Evolutionary conservation across 2,329 filamentous ascomycete species (phyloP).

Genomic region (Penicillium crustosum): DNA sequence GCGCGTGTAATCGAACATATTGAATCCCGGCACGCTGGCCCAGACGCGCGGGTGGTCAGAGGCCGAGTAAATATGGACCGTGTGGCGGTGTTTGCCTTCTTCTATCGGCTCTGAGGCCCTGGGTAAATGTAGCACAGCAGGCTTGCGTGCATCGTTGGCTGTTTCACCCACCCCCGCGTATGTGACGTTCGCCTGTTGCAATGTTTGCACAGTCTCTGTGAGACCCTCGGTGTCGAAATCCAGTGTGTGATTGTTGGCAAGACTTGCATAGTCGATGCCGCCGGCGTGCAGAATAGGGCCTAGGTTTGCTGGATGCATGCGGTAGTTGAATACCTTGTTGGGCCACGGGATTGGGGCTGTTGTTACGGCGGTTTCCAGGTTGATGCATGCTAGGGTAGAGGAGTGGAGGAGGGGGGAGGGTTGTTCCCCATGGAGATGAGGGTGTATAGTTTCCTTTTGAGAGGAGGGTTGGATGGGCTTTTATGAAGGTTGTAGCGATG

Average conservation of each 20-base stretch:
- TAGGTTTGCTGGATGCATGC: conserved; percentile 43
- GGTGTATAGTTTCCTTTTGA: conserved; percentile 7
- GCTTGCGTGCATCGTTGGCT: conserved; percentile 29
- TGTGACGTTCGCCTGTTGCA: conserved; percentile 27
- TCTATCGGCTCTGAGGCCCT: neutral
- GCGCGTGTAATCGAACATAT: conserved; percentile 38
- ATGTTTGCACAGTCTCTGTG: conserved; percentile 34
- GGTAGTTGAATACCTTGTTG: conserved; percentile 43
- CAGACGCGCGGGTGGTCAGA: conserved; percentile 41
- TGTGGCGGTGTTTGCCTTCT: neutral
- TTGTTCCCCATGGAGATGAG: conserved; percentile 38
- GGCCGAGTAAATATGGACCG: conserved; percentile 38
- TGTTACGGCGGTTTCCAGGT: conserved; percentile 43
- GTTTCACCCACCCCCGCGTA: conserved; percentile 37
- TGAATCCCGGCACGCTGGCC: conserved; percentile 34
- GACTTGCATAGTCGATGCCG: conserved; percentile 34
- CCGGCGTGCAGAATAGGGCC: conserved; percentile 31
- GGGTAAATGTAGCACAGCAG: conserved; percentile 31
- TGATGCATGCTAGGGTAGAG: conserved; percentile 40
- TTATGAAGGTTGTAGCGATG: conserved; percentile 20
- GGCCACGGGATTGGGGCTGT: conserved; percentile 37
- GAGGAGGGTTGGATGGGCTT: conserved; percentile 22
- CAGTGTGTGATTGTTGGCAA: conserved; percentile 45
- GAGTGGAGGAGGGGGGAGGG: conserved; percentile 32
- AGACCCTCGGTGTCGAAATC: conserved; percentile 39